These are phyloP conservation scores for Anisodus acutangulus DNA, from an alignment of 257 asterid species.

Conservation along the genomic window DNA sequence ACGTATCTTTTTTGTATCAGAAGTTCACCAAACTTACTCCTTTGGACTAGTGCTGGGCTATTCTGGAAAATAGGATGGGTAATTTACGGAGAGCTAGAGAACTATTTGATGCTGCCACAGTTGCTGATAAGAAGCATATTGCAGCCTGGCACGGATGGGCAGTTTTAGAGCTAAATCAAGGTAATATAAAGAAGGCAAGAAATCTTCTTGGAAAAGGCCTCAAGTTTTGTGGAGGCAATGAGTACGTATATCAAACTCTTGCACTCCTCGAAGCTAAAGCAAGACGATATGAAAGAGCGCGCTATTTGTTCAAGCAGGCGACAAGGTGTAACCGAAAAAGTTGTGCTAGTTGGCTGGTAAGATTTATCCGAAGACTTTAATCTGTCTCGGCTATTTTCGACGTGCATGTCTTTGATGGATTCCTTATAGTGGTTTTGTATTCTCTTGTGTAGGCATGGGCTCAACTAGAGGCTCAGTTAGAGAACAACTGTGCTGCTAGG, in stretches of 20 bases:
- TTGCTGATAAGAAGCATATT: constrained; percentile 85
- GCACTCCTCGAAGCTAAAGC: constrained; percentile 92
- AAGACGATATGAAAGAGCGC: constrained; percentile 76
- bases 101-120: constrained; percentile 95
- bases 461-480: constrained; percentile 88
- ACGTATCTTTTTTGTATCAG: constrained; percentile 27
- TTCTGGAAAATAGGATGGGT: constrained; percentile 86
- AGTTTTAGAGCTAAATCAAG: constrained; percentile 81
- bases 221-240: constrained; percentile 88
- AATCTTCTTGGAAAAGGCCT: constrained; percentile 89
- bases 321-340: constrained; percentile 86
- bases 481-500: constrained; percentile 65
- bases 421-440: not conserved
- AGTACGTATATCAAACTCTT: constrained; percentile 88
- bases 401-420: not conserved
- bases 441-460: constrained; percentile 84
- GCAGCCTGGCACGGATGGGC: constrained; percentile 99
- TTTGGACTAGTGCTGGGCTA: constrained; percentile 89
- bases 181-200: constrained; percentile 82
- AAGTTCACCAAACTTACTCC: constrained; percentile 35
- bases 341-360: constrained; percentile 99
- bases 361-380: constrained; percentile 34
- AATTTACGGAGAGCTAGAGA: constrained; percentile 81
- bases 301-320: constrained; percentile 86
- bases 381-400: not conserved